Conservation (phyloP, 495 filamentous ascomycete genomes). For the Talaromyces ruber region DNA sequence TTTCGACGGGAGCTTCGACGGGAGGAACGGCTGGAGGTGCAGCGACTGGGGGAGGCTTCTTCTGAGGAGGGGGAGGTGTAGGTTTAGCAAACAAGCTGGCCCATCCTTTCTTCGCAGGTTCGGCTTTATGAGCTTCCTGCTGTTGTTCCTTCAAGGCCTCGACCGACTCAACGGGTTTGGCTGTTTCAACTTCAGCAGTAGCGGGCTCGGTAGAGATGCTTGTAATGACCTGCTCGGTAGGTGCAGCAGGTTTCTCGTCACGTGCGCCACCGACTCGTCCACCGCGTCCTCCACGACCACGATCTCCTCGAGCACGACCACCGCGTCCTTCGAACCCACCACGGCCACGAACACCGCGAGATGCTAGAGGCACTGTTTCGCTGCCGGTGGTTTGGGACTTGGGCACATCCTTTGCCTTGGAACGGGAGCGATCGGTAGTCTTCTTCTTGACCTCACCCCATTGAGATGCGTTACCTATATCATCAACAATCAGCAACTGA, state of each 20-base stretch:
- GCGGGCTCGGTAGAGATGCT: conserved; percentile 26
- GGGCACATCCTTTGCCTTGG: conserved; percentile 69
- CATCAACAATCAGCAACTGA: conserved; percentile 16
- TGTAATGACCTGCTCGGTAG: conserved; percentile 28
- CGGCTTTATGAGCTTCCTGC: conserved; percentile 10
- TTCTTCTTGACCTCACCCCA: conserved; percentile 96
- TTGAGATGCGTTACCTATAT: conserved; percentile 74
- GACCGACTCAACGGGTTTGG: conserved; percentile 16
- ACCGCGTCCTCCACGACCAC: conserved; percentile 68
- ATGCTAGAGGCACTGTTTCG: conserved; percentile 34
- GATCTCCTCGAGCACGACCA: conserved; percentile 64
- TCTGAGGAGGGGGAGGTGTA: conserved; percentile 28
- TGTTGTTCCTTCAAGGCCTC: conserved; percentile 19
- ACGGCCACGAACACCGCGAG: conserved; percentile 58
- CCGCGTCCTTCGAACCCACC: conserved; percentile 57
- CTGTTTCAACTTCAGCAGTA: conserved; percentile 21
- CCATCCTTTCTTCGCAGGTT: conserved; percentile 52
- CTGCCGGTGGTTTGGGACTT: conserved; percentile 40
- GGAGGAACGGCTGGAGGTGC: conserved; percentile 18
- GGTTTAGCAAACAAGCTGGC: conserved; percentile 53
- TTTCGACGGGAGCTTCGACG: conserved; percentile 11
- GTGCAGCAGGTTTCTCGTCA: conserved; percentile 24
- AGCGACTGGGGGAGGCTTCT: conserved; percentile 21
- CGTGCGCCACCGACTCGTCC: conserved; percentile 52
- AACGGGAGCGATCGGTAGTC: conserved; percentile 69